Evolutionary conservation across 1,139 yeast species (phyloP).

Genomic region (Geotrichum reessii): DNA sequence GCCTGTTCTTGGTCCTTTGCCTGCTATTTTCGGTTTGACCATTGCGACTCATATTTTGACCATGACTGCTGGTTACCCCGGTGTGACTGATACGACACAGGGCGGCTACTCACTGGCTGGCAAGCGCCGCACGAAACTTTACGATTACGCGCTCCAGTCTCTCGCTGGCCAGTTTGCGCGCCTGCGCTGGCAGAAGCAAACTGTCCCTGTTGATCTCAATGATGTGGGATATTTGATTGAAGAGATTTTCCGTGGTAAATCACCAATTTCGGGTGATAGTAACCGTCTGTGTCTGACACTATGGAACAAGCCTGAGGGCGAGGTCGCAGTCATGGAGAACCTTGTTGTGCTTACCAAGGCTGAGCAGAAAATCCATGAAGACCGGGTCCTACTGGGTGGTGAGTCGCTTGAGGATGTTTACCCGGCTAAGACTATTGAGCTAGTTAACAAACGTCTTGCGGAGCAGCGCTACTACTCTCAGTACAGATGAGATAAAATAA

Average conservation of each 20-base stretch:
- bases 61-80: slow-evolving; percentile 65
- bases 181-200: slow-evolving; percentile 52
- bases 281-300: slow-evolving; percentile 71
- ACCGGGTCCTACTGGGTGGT: slow-evolving; percentile 60
- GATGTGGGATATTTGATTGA: slow-evolving; percentile 86
- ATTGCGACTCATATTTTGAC: slow-evolving; percentile 81
- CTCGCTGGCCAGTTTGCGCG: slow-evolving; percentile 84
- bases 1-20: slow-evolving; percentile 94
- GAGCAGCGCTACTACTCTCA: slow-evolving; percentile 61
- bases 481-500: slow-evolving; percentile 23
- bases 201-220: slow-evolving; percentile 58
- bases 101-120: slow-evolving; percentile 60
- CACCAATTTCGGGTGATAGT: slow-evolving; percentile 79
- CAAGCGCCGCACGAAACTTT: slow-evolving; percentile 76
- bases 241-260: slow-evolving; percentile 87
- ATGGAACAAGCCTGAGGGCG: slow-evolving; percentile 60
- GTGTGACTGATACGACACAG: slow-evolving; percentile 52
- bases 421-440: slow-evolving; percentile 50
- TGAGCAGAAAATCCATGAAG: slow-evolving; percentile 77
- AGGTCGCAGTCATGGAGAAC: slow-evolving; percentile 48
- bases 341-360: slow-evolving; percentile 84
- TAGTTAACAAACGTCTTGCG: slow-evolving; percentile 57
- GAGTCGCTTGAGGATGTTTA: slow-evolving; percentile 60
- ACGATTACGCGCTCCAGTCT: slow-evolving; percentile 75
- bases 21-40: slow-evolving; percentile 90